Evolutionary conservation across 352 stramenopile species (phyloP).

Genomic region (Blastocystis sp.): DNA sequence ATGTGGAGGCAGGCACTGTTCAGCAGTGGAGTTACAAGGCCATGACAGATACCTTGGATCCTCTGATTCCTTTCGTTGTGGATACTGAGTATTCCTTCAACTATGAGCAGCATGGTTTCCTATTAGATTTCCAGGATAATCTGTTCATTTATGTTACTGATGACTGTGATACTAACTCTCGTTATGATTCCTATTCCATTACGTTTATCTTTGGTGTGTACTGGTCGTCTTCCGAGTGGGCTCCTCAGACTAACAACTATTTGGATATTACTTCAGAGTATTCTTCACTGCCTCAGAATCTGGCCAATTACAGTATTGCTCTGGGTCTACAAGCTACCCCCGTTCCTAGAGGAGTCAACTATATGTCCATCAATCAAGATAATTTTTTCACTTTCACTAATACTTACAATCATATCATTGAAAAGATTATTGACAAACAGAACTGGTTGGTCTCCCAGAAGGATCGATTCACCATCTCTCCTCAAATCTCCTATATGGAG

Average conservation of each 20-base stretch:
- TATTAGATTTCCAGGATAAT: slow-evolving; percentile 63
- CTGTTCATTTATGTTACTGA: slow-evolving; percentile 59
- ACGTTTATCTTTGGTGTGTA: slow-evolving; percentile 56
- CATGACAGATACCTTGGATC: slow-evolving; percentile 1
- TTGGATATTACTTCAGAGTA: slow-evolving; percentile 47
- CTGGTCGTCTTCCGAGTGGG: slow-evolving; percentile 49
- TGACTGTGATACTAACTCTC: neutral
- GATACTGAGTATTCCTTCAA: slow-evolving; percentile 47
- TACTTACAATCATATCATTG: slow-evolving; percentile 47
- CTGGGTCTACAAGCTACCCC: neutral
- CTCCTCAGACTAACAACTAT: neutral
- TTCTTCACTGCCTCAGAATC: neutral
- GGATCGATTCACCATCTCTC: slow-evolving; percentile 4
- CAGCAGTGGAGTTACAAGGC: slow-evolving; percentile 48
- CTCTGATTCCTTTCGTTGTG: neutral
- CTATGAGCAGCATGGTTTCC: slow-evolving; percentile 61
- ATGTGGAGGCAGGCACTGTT: slow-evolving; percentile 19
- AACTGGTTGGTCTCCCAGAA: slow-evolving; percentile 30
- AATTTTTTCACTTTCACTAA: neutral
- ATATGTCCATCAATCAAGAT: slow-evolving; percentile 41
- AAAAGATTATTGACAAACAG: neutral
- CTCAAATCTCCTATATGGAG: slow-evolving; percentile 29
- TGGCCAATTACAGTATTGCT: slow-evolving; percentile 16
- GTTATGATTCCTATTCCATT: neutral
- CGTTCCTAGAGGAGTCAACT: slow-evolving; percentile 42